phyloP scores from a whole-genome alignment of 225 moss, liverwort and hornwort genomes.

The Pseudisothecium myosuroides region DNA sequence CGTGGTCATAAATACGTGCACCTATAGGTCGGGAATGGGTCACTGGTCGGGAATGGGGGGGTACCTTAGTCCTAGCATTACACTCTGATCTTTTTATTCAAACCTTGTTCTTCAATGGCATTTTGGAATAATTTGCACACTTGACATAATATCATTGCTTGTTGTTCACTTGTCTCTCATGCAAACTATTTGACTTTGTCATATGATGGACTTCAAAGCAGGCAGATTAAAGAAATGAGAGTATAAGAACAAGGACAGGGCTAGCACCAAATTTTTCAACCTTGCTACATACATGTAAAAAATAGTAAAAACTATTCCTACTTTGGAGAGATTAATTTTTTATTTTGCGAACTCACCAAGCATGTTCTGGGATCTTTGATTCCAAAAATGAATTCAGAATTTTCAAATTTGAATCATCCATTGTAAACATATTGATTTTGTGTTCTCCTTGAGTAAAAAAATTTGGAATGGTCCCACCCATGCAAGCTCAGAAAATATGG shows the following conservation, averaged over 20 bases:
- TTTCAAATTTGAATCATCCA: background rate
- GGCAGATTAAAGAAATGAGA: fast-evolving
- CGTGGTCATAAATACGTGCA: too few species aligned
- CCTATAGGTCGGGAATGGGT: too few species aligned
- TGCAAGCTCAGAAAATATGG: background rate
- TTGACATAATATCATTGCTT: background rate
- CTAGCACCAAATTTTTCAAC: background rate
- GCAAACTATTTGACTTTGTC: background rate
- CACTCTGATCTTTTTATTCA: fast-evolving
- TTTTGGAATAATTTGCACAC: background rate
- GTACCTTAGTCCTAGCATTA: background rate
- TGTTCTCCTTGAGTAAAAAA: background rate
- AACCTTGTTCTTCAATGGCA: background rate
- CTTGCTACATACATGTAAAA: background rate
- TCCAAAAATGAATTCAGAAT: background rate
- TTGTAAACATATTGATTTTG: background rate
- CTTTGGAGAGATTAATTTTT: background rate
- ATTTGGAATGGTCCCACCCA: background rate
- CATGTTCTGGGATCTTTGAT: fast-evolving
- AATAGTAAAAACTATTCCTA: fast-evolving
- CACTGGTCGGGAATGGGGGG: too few species aligned
- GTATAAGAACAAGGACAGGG: background rate
- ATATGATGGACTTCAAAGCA: background rate
- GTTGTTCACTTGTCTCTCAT: background rate
- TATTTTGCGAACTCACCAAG: fast-evolving